Base-by-base conservation (phyloP, 1,284 basidiomycete genomes). In the Retiboletus fuscus region DNA sequence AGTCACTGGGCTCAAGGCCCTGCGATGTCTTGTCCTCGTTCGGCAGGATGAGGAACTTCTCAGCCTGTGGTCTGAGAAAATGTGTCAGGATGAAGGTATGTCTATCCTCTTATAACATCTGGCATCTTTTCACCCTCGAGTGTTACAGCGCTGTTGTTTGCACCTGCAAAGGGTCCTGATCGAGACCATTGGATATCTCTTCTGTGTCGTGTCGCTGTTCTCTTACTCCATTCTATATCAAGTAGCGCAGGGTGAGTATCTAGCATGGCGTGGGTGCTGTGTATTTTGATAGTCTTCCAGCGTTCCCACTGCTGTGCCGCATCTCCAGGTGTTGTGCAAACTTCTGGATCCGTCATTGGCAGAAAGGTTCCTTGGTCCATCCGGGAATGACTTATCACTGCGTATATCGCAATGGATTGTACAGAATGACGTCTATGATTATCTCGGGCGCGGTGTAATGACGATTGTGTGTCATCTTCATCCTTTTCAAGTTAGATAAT, bases 1-100 rank as follows among this genome's bases (percentile, higher is more conserved):
- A 79, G 78, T 89, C 8, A 80, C 82, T 8, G 83, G 87, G 16
- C 75, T 91, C 66, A 86, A 83, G n/a, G 91, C 87, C 8, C 76
- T 93, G 75, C 82, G 92, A 69, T 90, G 88, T 80, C 82, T 92
- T 49, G 88, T 91, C 28, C 84, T 93, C 43, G 83, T 92, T 61
- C 88, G 88, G 6, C 82, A 83, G 58, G 88, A 92, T 72, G 86
- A 89, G 61, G 83, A 85, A 18, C 84, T 87, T 18, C 82, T 95
- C 20, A 84, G 76, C 3, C 67, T 79, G 22, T 93, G 92, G 91
- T 89, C 80, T 60, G 72, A 69, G 69, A 80, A 81, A 61, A 71
- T 80, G 44, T 73, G 78, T 34, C 65, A 71, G 13, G 84, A 85
- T 39, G 82, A 85, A 77, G 84, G 90, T 89, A 65, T 22, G 86